A percentile compares a stretch with the other conserved stretches of the same genome.
Evolutionary conservation across 108 stramenopile genomes (phyloP).

Genomic region (Schizochytrium sp.): DNA sequence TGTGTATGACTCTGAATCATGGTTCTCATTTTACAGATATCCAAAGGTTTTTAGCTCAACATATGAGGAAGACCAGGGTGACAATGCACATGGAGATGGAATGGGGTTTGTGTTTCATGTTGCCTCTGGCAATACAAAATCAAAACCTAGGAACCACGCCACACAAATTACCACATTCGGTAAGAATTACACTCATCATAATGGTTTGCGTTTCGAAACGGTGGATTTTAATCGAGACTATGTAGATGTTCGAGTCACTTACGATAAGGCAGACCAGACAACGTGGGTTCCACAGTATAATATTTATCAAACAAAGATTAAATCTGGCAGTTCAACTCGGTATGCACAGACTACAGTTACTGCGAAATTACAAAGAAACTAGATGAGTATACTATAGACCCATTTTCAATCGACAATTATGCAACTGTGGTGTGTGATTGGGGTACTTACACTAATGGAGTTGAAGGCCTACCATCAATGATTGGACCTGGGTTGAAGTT

Average conservation of each 20-base stretch:
- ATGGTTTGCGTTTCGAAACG: neutral
- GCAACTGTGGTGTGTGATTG: neutral
- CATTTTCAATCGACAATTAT: neutral
- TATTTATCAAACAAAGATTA: neutral
- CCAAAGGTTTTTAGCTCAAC: neutral
- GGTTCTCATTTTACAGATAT: conserved; percentile 34
- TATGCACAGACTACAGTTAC: neutral
- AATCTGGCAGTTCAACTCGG: neutral
- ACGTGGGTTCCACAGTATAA: neutral
- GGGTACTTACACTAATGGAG: neutral
- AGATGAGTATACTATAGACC: neutral
- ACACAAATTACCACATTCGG: too few relatives aligned
- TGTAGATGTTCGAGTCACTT: neutral
- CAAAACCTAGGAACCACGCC: neutral
- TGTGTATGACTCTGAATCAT: neutral
- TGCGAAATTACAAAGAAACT: neutral
- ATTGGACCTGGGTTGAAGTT: neutral
- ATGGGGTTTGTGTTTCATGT: neutral
- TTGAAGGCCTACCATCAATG: neutral
- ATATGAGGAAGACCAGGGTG: neutral
- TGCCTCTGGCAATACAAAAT: neutral
- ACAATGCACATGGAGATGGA: neutral
- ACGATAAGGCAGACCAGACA: neutral
- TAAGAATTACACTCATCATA: neutral
- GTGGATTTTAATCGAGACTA: neutral